Percentiles rank a stretch among this genome's conserved stretches.
Evolutionary conservation across 176 grass and related monocot species (phyloP).

Genomic region (Musa beccarii): DNA sequence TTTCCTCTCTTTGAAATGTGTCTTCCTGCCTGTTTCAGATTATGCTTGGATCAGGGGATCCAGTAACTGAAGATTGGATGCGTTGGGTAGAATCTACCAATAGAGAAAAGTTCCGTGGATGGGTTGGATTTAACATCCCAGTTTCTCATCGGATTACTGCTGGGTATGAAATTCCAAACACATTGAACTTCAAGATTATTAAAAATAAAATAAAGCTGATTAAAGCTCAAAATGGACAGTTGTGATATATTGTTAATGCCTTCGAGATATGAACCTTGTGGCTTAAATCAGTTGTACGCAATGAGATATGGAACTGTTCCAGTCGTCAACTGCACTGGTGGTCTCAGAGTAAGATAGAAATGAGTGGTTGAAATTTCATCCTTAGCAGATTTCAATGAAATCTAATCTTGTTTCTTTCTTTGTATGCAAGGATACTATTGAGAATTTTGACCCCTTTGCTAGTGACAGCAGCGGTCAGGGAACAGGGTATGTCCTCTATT

Average conservation of each 20-base stretch:
- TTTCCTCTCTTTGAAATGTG: background rate
- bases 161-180: slow-evolving; percentile 36
- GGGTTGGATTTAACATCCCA: slow-evolving; percentile 96
- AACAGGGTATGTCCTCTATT: slow-evolving; percentile 55
- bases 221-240: slow-evolving; percentile 29
- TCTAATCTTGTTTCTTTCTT: slow-evolving; percentile 19
- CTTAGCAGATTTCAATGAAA: slow-evolving; percentile 12
- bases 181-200: background rate
- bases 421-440: slow-evolving; percentile 74
- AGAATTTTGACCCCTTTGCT: slow-evolving; percentile 77
- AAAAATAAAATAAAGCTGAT: background rate
- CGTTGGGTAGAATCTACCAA: slow-evolving; percentile 54
- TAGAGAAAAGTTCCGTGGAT: slow-evolving; percentile 81
- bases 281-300: slow-evolving; percentile 92
- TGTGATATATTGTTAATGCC: slow-evolving; percentile 98
- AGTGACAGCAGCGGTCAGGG: slow-evolving; percentile 51
- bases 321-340: slow-evolving; percentile 85
- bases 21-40: slow-evolving; percentile 28
- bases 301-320: slow-evolving; percentile 94
- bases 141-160: slow-evolving; percentile 94
- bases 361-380: slow-evolving; percentile 3
- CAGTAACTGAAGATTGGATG: slow-evolving; percentile 79
- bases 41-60: slow-evolving; percentile 95
- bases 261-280: slow-evolving; percentile 94
- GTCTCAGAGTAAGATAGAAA: slow-evolving; percentile 70